Evolutionary conservation across 1,139 yeast species (phyloP).

Genomic region (Kodamaea anthophila): DNA sequence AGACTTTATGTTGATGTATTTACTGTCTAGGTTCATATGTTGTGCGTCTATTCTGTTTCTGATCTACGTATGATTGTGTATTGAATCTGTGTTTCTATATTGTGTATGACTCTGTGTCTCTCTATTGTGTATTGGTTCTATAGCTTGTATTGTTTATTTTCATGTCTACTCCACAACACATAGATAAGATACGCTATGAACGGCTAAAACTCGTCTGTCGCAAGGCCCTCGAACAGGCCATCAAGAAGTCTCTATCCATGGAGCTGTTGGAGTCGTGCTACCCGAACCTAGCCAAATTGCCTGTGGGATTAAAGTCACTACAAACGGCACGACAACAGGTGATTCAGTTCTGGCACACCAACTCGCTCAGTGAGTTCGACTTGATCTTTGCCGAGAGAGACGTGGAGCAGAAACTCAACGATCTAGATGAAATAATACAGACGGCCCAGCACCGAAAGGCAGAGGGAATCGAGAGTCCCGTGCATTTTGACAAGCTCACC

Average conservation of each 20-base stretch:
- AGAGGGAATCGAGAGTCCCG: conserved; percentile 16
- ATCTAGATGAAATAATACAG: conserved; percentile 58
- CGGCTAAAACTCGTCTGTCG: conserved; percentile 50
- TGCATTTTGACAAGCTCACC: conserved; percentile 26
- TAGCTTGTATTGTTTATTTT: no score
- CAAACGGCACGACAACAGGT: conserved; percentile 59
- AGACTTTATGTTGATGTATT: no score
- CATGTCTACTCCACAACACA: conserved; percentile 5
- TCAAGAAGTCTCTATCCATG: conserved; percentile 48
- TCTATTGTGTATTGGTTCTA: no score
- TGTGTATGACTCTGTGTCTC: no score
- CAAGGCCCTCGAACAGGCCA: conserved; percentile 66
- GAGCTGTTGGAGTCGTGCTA: conserved; percentile 63
- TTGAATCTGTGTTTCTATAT: no score
- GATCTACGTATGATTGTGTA: no score
- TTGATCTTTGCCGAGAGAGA: conserved; percentile 61
- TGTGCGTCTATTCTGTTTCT: no score
- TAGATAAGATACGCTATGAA: conserved; percentile 43
- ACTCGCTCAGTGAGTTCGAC: conserved; percentile 57
- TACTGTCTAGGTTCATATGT: no score
- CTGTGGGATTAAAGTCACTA: conserved; percentile 47
- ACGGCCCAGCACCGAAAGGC: conserved; percentile 39
- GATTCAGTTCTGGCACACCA: conserved; percentile 52
- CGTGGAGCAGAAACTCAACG: conserved; percentile 50
- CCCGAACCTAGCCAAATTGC: conserved; percentile 49